Conservation (phyloP, 495 filamentous ascomycete species). For the Neurospora intermedia region DNA sequence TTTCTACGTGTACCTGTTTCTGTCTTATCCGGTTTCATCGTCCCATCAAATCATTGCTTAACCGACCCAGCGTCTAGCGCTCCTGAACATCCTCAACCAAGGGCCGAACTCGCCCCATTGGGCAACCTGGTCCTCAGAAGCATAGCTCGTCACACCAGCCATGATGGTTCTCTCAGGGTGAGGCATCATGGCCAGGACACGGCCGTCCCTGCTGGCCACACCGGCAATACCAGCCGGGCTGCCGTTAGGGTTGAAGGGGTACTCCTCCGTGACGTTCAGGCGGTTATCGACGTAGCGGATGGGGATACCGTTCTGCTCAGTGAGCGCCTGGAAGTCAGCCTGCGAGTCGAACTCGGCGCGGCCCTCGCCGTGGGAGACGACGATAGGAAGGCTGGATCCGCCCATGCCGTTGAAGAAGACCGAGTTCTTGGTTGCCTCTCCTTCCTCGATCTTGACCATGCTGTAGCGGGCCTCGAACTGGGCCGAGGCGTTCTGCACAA, state of each 20-base stretch:
- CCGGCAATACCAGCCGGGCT: slow-evolving; percentile 79
- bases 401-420: slow-evolving; percentile 93
- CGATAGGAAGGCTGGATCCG: slow-evolving; percentile 73
- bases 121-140: slow-evolving; percentile 50
- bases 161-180: slow-evolving; percentile 90
- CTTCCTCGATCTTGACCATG: slow-evolving; percentile 76
- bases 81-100: slow-evolving; percentile 74
- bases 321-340: slow-evolving; percentile 43
- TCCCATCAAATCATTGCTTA: slow-evolving; percentile 18
- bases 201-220: slow-evolving; percentile 67
- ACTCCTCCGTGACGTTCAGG: slow-evolving; percentile 61
- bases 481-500: slow-evolving; percentile 73
- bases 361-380: slow-evolving; percentile 86
- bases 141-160: slow-evolving; percentile 68
- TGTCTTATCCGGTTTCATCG: background rate
- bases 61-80: slow-evolving; percentile 77
- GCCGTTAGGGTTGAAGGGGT: slow-evolving; percentile 92
- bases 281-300: slow-evolving; percentile 79
- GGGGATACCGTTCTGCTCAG: slow-evolving; percentile 51
- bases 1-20: background rate
- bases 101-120: slow-evolving; percentile 83
- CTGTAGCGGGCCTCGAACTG: slow-evolving; percentile 86
- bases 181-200: slow-evolving; percentile 91
- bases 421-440: slow-evolving; percentile 42
- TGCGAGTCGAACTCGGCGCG: slow-evolving; percentile 60